These are phyloP conservation scores for Psilocybe azurescens DNA, from an alignment of 768 basidiomycete species.

Conservation along the genomic window DNA sequence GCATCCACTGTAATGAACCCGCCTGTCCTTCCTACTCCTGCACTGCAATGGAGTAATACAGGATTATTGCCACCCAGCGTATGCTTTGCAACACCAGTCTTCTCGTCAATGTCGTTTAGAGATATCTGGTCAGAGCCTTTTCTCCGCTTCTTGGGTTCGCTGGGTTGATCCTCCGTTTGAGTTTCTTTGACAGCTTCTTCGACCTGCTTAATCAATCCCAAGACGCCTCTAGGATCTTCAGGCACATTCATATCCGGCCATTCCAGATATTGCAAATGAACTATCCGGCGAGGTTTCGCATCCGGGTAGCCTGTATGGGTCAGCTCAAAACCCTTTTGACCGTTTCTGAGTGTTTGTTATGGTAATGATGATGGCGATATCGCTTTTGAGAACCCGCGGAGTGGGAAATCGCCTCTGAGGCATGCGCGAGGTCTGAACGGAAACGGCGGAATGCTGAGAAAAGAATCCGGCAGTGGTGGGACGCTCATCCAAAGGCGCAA, in stretches of 20 bases:
- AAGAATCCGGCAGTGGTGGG: conserved; percentile 40
- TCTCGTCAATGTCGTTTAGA: conserved; percentile 51
- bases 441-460: conserved; percentile 23
- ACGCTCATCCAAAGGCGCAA: conserved; percentile 30
- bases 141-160: conserved; percentile 7
- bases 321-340: conserved; percentile 75
- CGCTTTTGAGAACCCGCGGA: conserved; percentile 21
- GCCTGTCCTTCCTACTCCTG: conserved; percentile 94
- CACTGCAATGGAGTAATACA: conserved; percentile 87
- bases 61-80: conserved; percentile 57
- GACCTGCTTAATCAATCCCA: conserved; percentile 78
- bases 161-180: conserved; percentile 19
- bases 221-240: conserved; percentile 74
- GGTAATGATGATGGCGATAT: conserved; percentile 29
- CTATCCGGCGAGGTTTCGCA: conserved; percentile 65
- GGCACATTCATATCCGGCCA: conserved; percentile 99
- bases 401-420: conserved; percentile 15
- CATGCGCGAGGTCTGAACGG: conserved; percentile 11
- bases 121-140: conserved; percentile 20
- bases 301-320: conserved; percentile 64
- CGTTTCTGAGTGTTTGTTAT: conserved; percentile 29
- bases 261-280: conserved; percentile 90
- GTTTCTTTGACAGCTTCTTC: conserved; percentile 48
- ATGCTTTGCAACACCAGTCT: conserved; percentile 60
- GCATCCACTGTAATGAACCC: conserved; percentile 92